A percentile compares a stretch with the other conserved stretches of the same genome.
phyloP scores from a whole-genome alignment of 1,284 basidiomycete species.

The Fomitopsis pinicola region DNA sequence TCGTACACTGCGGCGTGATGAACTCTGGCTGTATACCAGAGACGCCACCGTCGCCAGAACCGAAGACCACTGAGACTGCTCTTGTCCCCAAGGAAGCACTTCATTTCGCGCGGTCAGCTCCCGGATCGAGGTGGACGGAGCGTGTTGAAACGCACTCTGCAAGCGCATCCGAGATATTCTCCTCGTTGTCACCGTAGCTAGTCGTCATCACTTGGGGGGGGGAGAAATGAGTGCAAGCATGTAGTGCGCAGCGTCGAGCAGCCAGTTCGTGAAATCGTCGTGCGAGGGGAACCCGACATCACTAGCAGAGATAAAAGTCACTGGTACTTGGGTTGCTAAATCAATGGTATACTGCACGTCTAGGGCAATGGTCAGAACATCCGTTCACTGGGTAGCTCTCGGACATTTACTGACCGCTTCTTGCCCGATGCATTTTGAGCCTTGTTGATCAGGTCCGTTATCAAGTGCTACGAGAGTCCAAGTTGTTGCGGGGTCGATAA shows the following conservation, averaged over 20 bases:
- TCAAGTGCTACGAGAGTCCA: slow-evolving; percentile 11
- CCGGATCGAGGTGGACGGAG: no score
- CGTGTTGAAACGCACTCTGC: slow-evolving; percentile 42
- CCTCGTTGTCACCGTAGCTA: slow-evolving; percentile 54
- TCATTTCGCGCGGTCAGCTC: no score
- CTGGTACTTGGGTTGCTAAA: slow-evolving; percentile 45
- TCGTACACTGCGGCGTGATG: slow-evolving; percentile 26
- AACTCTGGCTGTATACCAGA: slow-evolving; percentile 43
- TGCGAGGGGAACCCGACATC: slow-evolving; percentile 8
- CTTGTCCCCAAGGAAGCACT: slow-evolving; percentile 44
- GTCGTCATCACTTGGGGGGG: slow-evolving; percentile 32
- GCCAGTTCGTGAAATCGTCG: slow-evolving; percentile 16
- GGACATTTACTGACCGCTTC: slow-evolving; percentile 14
- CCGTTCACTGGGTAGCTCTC: no score
- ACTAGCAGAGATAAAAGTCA: slow-evolving; percentile 18
- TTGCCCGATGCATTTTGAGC: slow-evolving; percentile 10
- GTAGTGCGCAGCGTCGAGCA: slow-evolving; percentile 29
- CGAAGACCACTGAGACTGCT: slow-evolving; percentile 59
- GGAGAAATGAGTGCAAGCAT: slow-evolving; percentile 24
- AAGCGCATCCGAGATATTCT: slow-evolving; percentile 39
- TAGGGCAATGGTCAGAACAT: slow-evolving; percentile 21
- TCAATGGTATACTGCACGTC: slow-evolving; percentile 62
- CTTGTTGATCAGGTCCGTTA: slow-evolving; percentile 31
- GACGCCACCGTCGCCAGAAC: slow-evolving; percentile 59
- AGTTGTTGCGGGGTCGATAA: slow-evolving; percentile 32